These are phyloP conservation scores for Talaromyces sp. DNA, from an alignment of 2,329 filamentous ascomycete species.

Conservation along the genomic window DNA sequence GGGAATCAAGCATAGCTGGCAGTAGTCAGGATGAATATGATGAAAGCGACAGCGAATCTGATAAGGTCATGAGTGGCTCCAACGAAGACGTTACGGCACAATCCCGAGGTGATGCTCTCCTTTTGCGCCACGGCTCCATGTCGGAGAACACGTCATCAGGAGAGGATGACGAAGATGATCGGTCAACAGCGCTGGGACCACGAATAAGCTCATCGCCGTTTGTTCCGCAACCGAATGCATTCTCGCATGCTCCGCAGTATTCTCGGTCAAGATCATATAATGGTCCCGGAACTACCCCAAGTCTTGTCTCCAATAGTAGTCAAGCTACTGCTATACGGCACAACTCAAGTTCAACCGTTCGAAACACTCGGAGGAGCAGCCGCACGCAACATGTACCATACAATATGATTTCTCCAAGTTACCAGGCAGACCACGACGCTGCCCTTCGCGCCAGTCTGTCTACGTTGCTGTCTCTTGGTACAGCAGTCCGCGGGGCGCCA, in stretches of 20 bases:
- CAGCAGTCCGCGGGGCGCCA: slow-evolving; percentile 76
- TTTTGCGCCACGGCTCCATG: slow-evolving; percentile 24
- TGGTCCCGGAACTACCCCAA: slow-evolving; percentile 47
- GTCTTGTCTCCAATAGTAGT: slow-evolving; percentile 39
- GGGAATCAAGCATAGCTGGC: slow-evolving; percentile 29
- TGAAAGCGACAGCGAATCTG: slow-evolving; percentile 87
- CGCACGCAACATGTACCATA: slow-evolving; percentile 54
- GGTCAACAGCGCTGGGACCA: slow-evolving; percentile 75
- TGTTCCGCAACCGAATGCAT: slow-evolving; percentile 86
- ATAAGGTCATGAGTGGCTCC: slow-evolving; percentile 64
- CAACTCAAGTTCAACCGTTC: slow-evolving; percentile 37
- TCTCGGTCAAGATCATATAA: slow-evolving; percentile 17
- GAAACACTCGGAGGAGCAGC: slow-evolving; percentile 32
- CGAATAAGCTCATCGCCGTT: slow-evolving; percentile 57
- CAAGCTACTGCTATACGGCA: slow-evolving; percentile 33
- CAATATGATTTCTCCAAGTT: slow-evolving; percentile 69
- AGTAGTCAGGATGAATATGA: slow-evolving; percentile 95
- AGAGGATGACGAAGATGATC: slow-evolving; percentile 68
- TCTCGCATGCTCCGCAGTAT: slow-evolving; percentile 69
- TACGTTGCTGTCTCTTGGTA: slow-evolving; percentile 89
- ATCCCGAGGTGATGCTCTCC: slow-evolving; percentile 23
- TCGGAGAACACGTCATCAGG: slow-evolving; percentile 36
- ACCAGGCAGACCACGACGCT: slow-evolving; percentile 87
- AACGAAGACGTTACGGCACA: slow-evolving; percentile 54
- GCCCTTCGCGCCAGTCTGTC: slow-evolving; percentile 90